A percentile compares a stretch with the other conserved stretches of the same genome.
These are phyloP conservation scores for Tolypocladium album DNA, from an alignment of 2,329 filamentous ascomycete species.

Conservation along the genomic window DNA sequence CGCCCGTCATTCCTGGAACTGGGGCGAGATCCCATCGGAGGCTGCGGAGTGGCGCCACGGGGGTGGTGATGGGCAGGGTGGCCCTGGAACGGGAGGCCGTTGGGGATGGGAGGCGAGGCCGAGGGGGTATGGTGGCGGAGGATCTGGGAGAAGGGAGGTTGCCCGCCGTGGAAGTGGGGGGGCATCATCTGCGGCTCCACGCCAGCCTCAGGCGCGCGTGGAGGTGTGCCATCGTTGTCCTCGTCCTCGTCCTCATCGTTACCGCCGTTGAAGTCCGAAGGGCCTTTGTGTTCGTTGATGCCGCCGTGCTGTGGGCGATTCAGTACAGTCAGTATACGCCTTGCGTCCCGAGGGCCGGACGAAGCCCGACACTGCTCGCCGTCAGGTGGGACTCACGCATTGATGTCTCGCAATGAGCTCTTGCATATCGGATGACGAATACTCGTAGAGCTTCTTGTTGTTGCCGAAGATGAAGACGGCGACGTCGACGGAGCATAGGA, in stretches of 20 bases:
- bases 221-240: conserved; percentile 58
- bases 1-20: conserved; percentile 72
- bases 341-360: too few relatives aligned
- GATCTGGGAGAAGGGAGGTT: conserved; percentile 64
- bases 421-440: conserved; percentile 87
- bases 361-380: not conserved
- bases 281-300: conserved; percentile 93
- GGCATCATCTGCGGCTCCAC: conserved; percentile 53
- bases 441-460: conserved; percentile 99
- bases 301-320: conserved; percentile 60
- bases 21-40: conserved; percentile 52
- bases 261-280: conserved; percentile 79
- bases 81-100: conserved; percentile 59
- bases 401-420: conserved; percentile 81
- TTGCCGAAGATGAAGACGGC: conserved; percentile 97
- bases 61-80: conserved; percentile 27
- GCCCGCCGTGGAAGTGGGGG: conserved; percentile 57
- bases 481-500: conserved; percentile 96
- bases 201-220: conserved; percentile 47
- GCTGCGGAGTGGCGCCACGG: conserved; percentile 74
- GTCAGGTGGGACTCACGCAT: conserved; percentile 55
- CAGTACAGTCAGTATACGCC: not conserved
- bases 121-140: conserved; percentile 75
- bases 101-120: conserved; percentile 78
- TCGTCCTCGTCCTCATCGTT: conserved; percentile 80